Base-by-base conservation (phyloP, 2,329 filamentous ascomycete species). In the Claviceps sorghi region DNA sequence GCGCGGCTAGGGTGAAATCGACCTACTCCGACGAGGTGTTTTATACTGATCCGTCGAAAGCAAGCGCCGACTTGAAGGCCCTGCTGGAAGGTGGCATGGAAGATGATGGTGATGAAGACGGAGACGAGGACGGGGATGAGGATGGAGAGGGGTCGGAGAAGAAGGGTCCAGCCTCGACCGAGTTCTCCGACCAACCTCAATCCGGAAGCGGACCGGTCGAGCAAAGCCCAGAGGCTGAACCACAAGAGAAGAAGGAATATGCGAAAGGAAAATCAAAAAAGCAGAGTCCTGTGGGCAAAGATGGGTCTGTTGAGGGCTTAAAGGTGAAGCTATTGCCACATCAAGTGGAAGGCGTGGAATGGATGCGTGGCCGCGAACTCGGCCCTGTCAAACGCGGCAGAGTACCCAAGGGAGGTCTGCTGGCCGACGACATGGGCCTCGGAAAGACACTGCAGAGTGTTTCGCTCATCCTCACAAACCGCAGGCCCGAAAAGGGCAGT, bases 381-480 rank as follows among this genome's bases (percentile, higher is more conserved):
- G 90, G 91, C 2, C 82, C 82, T 19, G 82, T 86, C 55, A 95
- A 93, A 70, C 85, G 84, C 59, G 87, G 86, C 54, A 79, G 72
- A 56, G 78, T 94, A 10, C 89, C 91, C 32, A 93, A 94, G 60
- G 93, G 93, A 38, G 93, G 93, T 19, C 95, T 98, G 57, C 77
- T 98, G 38, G 93, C 93, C 19, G 93, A 98, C 62, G 93, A 98
- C 64, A 94, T 97, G 91, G 91, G 91, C 58, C 73, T 97, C 15
- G 93, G 93, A 54, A 98, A 98, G 74, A 98, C 93, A 0, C 78
- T 98, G 15, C 93, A 98, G 69, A 88, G 90, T 1, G 86, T 98
- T 53, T 83, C 91, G 1, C 75, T 97, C 34, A 85, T 98, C 43
- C 75, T 98, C 40, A 85, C 78, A 52, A 95, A 97, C 61, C 79